Base-by-base conservation (phyloP, 169 alveolate species). In the Plasmodium sp. region DNA sequence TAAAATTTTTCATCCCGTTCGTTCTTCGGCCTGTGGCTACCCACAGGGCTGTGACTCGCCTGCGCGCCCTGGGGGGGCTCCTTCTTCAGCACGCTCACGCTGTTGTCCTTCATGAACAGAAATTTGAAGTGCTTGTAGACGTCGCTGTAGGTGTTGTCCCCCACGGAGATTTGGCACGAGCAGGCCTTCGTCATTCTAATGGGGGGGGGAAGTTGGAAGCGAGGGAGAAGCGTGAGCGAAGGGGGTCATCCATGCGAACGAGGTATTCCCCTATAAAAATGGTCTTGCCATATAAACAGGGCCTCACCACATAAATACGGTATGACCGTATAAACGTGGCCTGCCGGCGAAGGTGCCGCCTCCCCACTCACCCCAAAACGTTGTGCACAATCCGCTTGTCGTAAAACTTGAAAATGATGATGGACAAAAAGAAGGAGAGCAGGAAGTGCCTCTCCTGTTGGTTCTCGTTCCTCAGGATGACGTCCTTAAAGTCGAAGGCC, bases 321-420 rank as follows among this genome's bases (percentile, higher is more conserved):
- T 22, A 22, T 22, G 27, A 22, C 27, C 45, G 5, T 7, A 5
- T 7, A 39, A 56, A 56, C n/a, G 3, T 4, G n/a, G 27, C 14
- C 4, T n/a, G 5, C 27, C 3, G 9, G 41, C 39, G 18, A 9
- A 33, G 36, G 34, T 43, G 27, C 31, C 34, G 34, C 67, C 58
- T 43, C 58, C 18, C 43, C 16, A 2, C 71, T 86, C 81, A 86
- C 93, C 58, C 81, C 43, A 86, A 71, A n/a, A 86, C 33, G 14
- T 86, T 86, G 67, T 86, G 93, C n/a, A 86, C 67, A 77, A 86
- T 58, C 5, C 45, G 33, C 71, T 86, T 86, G 43, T 86, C 93
- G 79, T 86, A 86, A 45, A 75, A 86, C 71, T 86, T 86, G 86
- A 86, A 86, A 86, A 86, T 86, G 36, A 86, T 86, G 3, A 86